These are phyloP conservation scores for Agrostemma githago DNA, from an alignment of 148 eudicot genomes.

Conservation along the genomic window DNA sequence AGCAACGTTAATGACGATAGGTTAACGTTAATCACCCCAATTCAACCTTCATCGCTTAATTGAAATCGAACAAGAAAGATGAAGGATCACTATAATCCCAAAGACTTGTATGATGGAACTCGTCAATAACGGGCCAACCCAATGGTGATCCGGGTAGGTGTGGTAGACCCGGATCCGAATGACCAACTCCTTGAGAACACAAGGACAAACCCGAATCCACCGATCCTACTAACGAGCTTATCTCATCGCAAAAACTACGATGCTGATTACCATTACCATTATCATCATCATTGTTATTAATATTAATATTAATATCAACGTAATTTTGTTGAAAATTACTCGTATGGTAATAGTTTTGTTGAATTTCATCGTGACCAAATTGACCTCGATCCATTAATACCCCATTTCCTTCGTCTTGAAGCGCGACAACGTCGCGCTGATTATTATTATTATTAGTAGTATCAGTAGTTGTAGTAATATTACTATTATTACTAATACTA, in stretches of 20 bases:
- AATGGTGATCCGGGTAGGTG: conserved; percentile 24
- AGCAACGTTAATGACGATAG: not conserved
- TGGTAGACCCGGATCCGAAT: conserved; percentile 25
- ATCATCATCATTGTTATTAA: not conserved
- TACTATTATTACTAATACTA: not conserved
- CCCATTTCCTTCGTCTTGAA: not conserved
- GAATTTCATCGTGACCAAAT: conserved; percentile 8
- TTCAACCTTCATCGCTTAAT: not conserved
- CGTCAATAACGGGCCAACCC: conserved; percentile 38
- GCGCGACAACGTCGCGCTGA: not conserved
- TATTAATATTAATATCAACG: not conserved
- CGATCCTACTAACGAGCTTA: conserved; percentile 36
- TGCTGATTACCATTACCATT: not conserved
- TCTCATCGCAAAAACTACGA: conserved; percentile 34
- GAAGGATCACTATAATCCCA: conserved; percentile 79
- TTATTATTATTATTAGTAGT: not conserved
- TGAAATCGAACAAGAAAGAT: conserved; percentile 44
- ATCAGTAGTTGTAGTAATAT: no score
- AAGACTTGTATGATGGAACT: conserved; percentile 39
- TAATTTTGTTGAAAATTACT: conserved; percentile 7
- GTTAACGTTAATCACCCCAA: not conserved
- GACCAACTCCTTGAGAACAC: conserved; percentile 22
- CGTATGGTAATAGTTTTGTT: not conserved
- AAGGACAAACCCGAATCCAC: conserved; percentile 42
- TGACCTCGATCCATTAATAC: not conserved